phyloP scores from a whole-genome alignment of 2,329 filamentous ascomycete species.

The Ascomycota sp. region DNA sequence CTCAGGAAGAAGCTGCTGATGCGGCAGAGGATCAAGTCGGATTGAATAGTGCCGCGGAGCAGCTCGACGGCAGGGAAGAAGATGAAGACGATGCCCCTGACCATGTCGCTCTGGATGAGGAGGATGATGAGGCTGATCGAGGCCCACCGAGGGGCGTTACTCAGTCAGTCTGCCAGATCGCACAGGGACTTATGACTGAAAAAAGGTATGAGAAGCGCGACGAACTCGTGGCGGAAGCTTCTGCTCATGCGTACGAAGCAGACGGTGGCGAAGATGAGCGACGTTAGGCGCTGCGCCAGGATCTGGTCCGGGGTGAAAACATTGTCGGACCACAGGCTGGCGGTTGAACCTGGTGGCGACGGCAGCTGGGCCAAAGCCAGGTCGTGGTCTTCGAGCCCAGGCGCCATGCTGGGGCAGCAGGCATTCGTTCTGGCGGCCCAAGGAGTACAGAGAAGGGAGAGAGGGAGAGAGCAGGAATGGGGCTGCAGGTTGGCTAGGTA shows the following conservation, averaged over 20 bases:
- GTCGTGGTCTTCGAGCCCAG: too few species aligned
- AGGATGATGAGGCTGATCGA: conserved; percentile 42
- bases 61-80: conserved; percentile 42
- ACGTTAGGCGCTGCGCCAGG: conserved; percentile 7
- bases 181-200: neutral
- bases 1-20: conserved; percentile 47
- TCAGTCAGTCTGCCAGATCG: neutral
- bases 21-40: conserved; percentile 40
- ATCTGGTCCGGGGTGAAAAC: conserved; percentile 3
- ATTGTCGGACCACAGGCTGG: neutral
- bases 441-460: too few species aligned
- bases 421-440: too few species aligned
- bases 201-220: neutral
- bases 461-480: too few species aligned
- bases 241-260: conserved; percentile 58
- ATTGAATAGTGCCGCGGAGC: conserved; percentile 24
- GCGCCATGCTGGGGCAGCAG: too few species aligned
- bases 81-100: conserved; percentile 49
- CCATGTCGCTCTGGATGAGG: conserved; percentile 50
- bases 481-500: too few species aligned
- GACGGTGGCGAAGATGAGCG: conserved; percentile 33
- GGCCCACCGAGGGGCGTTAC: neutral
- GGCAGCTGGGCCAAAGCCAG: too few species aligned
- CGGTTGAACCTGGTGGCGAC: too few species aligned
- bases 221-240: conserved; percentile 43